Conservation (phyloP, 2,329 filamentous ascomycete species). For the Trichoderma polysporum region DNA sequence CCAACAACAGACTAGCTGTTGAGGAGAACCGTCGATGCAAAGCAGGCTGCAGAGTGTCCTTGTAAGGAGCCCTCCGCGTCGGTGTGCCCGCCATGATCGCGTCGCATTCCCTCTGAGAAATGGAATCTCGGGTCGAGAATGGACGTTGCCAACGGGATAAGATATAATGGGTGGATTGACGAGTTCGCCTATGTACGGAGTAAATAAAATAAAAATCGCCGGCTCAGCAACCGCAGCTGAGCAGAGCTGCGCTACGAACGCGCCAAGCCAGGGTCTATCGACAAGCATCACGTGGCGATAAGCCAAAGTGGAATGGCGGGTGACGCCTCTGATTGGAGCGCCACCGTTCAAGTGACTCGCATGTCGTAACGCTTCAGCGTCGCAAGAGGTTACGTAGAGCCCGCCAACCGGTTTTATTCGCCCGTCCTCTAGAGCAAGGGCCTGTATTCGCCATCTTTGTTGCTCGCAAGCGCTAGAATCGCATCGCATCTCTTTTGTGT, state of each 20-base stretch:
- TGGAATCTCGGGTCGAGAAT: background rate
- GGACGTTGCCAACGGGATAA: background rate
- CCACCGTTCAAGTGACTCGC: constrained; percentile 17
- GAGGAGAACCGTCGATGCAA: constrained; percentile 84
- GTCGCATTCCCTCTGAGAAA: constrained; percentile 41
- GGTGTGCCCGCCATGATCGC: constrained; percentile 52
- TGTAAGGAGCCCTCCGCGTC: constrained; percentile 65
- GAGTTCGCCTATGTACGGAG: constrained; percentile 18
- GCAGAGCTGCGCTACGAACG: constrained; percentile 22
- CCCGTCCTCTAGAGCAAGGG: background rate
- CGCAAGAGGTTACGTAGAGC: constrained; percentile 33
- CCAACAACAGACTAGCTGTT: constrained; percentile 67
- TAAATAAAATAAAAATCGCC: constrained; percentile 39
- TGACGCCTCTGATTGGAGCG: constrained; percentile 23
- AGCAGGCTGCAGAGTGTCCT: constrained; percentile 86
- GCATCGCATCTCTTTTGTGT: background rate
- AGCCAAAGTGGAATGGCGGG: constrained; percentile 4
- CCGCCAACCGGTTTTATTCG: background rate
- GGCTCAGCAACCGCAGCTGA: constrained; percentile 30
- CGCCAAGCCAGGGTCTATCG: constrained; percentile 24
- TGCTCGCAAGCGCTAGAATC: constrained; percentile 18
- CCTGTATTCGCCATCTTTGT: background rate
- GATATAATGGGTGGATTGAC: background rate
- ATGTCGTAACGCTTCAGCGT: constrained; percentile 7
- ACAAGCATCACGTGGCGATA: constrained; percentile 34